These are phyloP conservation scores for Penstemon eatonii DNA, from an alignment of 257 asterid species.

Conservation along the genomic window DNA sequence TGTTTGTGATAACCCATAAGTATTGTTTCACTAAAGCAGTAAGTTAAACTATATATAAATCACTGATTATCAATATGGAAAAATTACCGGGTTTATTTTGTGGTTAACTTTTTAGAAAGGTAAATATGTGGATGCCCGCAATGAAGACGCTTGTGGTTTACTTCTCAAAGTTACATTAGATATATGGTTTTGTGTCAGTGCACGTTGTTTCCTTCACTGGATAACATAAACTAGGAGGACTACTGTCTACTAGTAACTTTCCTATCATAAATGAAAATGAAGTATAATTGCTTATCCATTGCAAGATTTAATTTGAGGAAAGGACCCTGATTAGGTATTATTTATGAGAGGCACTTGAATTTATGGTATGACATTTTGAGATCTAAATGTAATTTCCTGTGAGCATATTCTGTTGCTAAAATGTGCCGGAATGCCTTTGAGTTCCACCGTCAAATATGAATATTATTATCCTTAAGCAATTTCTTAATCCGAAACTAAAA, in stretches of 20 bases:
- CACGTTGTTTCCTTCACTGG: constrained; percentile 20
- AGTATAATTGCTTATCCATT: background rate
- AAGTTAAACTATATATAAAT: background rate
- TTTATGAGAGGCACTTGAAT: constrained; percentile 9
- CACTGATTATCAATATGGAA: background rate
- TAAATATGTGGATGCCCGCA: constrained; percentile 15
- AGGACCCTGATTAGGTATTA: constrained; percentile 4
- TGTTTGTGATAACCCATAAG: background rate
- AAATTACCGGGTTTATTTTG: background rate
- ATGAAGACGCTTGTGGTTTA: constrained; percentile 8
- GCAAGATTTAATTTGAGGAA: constrained; percentile 26
- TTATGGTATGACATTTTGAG: background rate
- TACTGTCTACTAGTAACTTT: background rate
- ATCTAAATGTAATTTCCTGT: background rate
- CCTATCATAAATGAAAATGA: background rate
- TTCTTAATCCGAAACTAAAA: background rate
- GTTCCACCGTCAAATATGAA: constrained; percentile 2
- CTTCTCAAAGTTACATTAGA: constrained; percentile 3
- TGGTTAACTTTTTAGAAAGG: background rate
- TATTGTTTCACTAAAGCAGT: background rate
- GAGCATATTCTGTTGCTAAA: constrained; percentile 16
- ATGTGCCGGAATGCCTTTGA: background rate
- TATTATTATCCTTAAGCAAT: constrained; percentile 1
- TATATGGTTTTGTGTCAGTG: constrained; percentile 20
- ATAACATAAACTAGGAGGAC: constrained; percentile 22